Evolutionary conservation across 768 basidiomycete genomes (phyloP).

Genomic region (Hortiboletus campestris): DNA sequence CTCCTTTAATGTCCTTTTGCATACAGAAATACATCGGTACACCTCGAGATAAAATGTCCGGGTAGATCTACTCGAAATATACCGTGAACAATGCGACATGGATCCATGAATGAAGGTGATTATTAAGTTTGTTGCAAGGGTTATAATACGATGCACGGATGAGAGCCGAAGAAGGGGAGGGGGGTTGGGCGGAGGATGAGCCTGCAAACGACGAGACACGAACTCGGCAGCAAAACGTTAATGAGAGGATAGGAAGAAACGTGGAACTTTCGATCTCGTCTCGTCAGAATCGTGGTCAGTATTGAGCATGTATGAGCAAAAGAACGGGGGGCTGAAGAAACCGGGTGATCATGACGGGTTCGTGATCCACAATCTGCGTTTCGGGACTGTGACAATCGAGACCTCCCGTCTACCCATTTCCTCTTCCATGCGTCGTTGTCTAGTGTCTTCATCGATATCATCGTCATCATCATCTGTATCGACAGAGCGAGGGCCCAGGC

Average conservation of each 20-base stretch:
- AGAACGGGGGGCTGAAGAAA: neutral
- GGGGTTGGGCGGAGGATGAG: neutral
- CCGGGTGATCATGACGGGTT: conserved; percentile 51
- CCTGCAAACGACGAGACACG: conserved; percentile 15
- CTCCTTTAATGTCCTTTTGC: conserved; percentile 34
- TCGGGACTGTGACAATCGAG: conserved; percentile 75
- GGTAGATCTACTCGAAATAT: conserved; percentile 38
- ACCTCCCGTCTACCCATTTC: conserved; percentile 82
- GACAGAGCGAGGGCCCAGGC: conserved; percentile 44
- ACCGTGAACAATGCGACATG: conserved; percentile 34
- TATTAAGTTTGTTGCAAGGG: conserved; percentile 24
- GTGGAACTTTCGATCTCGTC: conserved; percentile 4
- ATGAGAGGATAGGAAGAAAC: conserved; percentile 7
- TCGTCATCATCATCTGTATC: conserved; percentile 64
- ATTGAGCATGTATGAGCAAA: conserved; percentile 16
- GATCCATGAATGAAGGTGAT: conserved; percentile 29
- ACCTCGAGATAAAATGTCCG: conserved; percentile 31
- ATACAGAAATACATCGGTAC: conserved; percentile 37
- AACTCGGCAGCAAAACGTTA: conserved; percentile 14
- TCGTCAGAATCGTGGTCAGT: conserved; percentile 22
- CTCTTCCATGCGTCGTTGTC: conserved; percentile 74
- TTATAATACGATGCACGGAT: conserved; percentile 26
- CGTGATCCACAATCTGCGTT: conserved; percentile 68
- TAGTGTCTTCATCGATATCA: conserved; percentile 70
- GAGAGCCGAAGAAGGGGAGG: neutral